These are phyloP conservation scores for Candida yuanshanica DNA, from an alignment of 805 yeast species.

Conservation along the genomic window DNA sequence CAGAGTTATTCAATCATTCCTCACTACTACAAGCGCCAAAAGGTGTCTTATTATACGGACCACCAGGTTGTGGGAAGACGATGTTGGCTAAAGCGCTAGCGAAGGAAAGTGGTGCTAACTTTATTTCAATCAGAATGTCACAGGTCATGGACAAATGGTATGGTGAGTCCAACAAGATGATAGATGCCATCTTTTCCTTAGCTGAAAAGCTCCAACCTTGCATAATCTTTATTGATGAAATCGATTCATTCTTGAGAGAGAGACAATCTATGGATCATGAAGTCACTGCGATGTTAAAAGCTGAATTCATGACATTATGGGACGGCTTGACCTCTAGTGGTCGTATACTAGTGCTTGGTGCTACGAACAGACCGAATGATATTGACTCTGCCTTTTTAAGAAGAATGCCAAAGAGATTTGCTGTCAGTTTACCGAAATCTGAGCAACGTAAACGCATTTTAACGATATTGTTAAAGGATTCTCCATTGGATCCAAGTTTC, in stretches of 20 bases:
- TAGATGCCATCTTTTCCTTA: constrained; percentile 85
- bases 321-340: constrained; percentile 83
- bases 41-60: constrained; percentile 89
- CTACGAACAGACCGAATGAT: constrained; percentile 88
- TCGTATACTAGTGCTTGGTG: constrained; percentile 83
- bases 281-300: constrained; percentile 89
- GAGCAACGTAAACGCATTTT: constrained; percentile 68
- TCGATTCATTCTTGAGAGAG: constrained; percentile 88
- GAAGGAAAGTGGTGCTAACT: constrained; percentile 84
- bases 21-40: constrained; percentile 85
- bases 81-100: constrained; percentile 97
- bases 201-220: constrained; percentile 91
- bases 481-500: constrained; percentile 55
- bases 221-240: constrained; percentile 92
- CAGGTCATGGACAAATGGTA: constrained; percentile 96
- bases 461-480: constrained; percentile 58
- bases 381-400: constrained; percentile 90
- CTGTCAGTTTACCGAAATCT: constrained; percentile 65
- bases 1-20: constrained; percentile 66
- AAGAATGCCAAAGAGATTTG: constrained; percentile 86
- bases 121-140: constrained; percentile 87
- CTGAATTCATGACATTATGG: constrained; percentile 97
- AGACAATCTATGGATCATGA: constrained; percentile 85
- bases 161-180: constrained; percentile 92
- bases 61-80: constrained; percentile 98